phyloP scores from a whole-genome alignment of 2,329 filamentous ascomycete genomes.

The Rhynchosporium graminicola region DNA sequence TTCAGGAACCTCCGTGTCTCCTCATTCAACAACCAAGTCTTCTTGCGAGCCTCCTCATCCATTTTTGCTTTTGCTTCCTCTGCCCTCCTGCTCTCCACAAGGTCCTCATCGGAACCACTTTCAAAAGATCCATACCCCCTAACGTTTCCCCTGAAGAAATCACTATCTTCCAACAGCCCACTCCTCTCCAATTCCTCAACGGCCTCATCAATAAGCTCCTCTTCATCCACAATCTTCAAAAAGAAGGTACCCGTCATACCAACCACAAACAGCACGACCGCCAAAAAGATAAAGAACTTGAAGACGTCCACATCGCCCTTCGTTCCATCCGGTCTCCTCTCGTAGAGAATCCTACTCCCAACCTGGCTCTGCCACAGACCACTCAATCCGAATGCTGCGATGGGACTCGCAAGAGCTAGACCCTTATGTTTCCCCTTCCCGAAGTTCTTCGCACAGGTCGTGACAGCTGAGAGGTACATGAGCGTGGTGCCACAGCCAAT shows the following conservation, averaged over 20 bases:
- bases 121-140: slow-evolving; percentile 64
- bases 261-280: slow-evolving; percentile 65
- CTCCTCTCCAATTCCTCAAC: slow-evolving; percentile 90
- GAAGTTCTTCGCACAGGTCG: slow-evolving; percentile 98
- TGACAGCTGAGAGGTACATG: slow-evolving; percentile 90
- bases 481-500: slow-evolving; percentile 82
- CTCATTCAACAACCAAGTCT: slow-evolving; percentile 87
- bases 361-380: slow-evolving; percentile 96
- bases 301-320: slow-evolving; percentile 72
- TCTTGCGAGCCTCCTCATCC: slow-evolving; percentile 63
- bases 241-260: slow-evolving; percentile 74
- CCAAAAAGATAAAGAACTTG: slow-evolving; percentile 85
- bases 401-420: slow-evolving; percentile 84
- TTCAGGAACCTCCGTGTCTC: slow-evolving; percentile 83
- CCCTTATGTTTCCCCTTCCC: slow-evolving; percentile 85
- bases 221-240: slow-evolving; percentile 78
- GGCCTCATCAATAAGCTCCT: slow-evolving; percentile 84
- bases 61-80: slow-evolving; percentile 43
- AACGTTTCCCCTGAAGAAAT: slow-evolving; percentile 64
- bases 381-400: slow-evolving; percentile 89
- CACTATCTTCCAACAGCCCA: slow-evolving; percentile 74
- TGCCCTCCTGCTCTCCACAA: slow-evolving; percentile 44
- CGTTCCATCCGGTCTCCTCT: slow-evolving; percentile 63
- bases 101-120: slow-evolving; percentile 43
- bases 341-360: slow-evolving; percentile 75